These are phyloP conservation scores for Flaveria ramosissima DNA, from an alignment of 129 eudicot genomes.

Conservation along the genomic window DNA sequence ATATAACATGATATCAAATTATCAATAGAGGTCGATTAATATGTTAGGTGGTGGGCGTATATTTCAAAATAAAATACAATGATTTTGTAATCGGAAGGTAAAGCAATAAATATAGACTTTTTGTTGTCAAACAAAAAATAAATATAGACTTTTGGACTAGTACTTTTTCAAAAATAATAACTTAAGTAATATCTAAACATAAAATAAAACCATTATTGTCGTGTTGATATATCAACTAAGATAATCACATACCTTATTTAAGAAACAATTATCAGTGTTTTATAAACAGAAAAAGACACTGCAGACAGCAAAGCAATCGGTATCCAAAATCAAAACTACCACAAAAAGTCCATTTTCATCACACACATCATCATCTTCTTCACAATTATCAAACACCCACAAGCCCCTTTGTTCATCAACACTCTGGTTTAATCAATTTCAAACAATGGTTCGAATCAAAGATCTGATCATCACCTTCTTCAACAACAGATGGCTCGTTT, in stretches of 20 bases:
- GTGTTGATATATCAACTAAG: too few species aligned
- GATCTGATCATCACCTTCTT: slow-evolving; percentile 55
- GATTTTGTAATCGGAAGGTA: background rate
- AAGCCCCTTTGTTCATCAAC: too few species aligned
- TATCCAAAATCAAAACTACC: background rate
- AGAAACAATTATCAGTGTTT: background rate
- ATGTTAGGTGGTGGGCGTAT: too few species aligned
- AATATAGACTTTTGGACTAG: background rate
- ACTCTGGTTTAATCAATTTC: background rate
- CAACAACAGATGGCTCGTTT: slow-evolving; percentile 91
- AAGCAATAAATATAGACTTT: background rate
- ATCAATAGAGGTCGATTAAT: too few species aligned
- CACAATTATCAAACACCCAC: background rate
- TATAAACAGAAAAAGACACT: slow-evolving; percentile 5
- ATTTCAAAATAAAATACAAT: too few species aligned
- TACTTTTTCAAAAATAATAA: too few species aligned
- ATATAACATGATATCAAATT: too few species aligned
- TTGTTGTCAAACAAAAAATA: background rate
- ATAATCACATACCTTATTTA: background rate
- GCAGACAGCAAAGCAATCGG: slow-evolving; percentile 38
- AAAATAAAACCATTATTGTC: too few species aligned
- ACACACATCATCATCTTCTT: slow-evolving; percentile 33
- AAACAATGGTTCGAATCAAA: slow-evolving; percentile 37
- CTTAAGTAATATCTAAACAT: too few species aligned
- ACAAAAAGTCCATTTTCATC: slow-evolving; percentile 6